Evolutionary conservation across 495 filamentous ascomycete species (phyloP).

Genomic region (Cercophora newfieldiana): DNA sequence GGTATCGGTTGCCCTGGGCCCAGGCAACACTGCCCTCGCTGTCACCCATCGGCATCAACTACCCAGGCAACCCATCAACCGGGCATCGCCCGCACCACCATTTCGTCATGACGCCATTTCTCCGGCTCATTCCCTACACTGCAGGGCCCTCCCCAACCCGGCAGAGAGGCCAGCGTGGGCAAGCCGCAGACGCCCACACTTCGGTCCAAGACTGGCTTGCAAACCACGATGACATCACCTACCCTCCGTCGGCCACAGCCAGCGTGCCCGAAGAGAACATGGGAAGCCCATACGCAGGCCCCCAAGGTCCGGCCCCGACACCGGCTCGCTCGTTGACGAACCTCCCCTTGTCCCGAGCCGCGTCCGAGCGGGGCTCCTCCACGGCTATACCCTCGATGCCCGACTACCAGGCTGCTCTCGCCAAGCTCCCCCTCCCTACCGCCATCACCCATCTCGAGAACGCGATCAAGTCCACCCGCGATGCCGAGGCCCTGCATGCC

Average conservation of each 20-base stretch:
- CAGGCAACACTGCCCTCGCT: neutral
- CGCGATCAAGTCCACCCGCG: conserved; percentile 14
- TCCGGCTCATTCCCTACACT: conserved; percentile 7
- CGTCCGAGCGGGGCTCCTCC: neutral
- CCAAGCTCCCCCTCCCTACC: neutral
- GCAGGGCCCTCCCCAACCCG: neutral
- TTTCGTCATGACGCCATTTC: conserved; percentile 9
- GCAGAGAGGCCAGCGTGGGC: too few relatives aligned
- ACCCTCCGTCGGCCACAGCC: neutral
- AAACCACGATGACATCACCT: neutral
- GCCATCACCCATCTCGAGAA: neutral
- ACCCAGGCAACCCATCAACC: too few relatives aligned
- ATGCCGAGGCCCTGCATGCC: conserved; percentile 18
- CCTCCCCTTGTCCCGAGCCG: neutral
- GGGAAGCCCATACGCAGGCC: neutral
- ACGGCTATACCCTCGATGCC: neutral
- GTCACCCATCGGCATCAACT: too few relatives aligned
- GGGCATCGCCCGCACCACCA: neutral
- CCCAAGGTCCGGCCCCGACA: neutral
- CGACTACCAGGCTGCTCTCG: neutral
- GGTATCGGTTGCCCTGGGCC: neutral
- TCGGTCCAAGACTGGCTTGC: conserved; percentile 5
- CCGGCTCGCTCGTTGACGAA: neutral
- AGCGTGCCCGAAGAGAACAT: neutral
- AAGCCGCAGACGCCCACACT: neutral